Percentiles rank a stretch among this genome's conserved stretches.
These are phyloP conservation scores for Exophiala dermatitidis DNA, from an alignment of 2,329 filamentous ascomycete genomes.

Conservation along the genomic window DNA sequence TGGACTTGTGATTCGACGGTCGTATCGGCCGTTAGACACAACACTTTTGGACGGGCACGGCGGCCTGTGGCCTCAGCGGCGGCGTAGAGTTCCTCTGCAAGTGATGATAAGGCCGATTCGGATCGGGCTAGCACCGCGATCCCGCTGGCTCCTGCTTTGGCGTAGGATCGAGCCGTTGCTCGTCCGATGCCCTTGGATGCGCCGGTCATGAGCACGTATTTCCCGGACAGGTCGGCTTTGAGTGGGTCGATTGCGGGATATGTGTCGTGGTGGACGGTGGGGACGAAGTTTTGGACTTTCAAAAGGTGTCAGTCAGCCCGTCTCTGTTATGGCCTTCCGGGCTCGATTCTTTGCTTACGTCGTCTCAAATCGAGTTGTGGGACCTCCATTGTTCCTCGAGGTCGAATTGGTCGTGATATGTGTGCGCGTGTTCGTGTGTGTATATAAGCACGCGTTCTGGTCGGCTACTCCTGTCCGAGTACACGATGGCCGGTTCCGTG, in stretches of 20 bases:
- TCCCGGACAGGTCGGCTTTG: slow-evolving; percentile 31
- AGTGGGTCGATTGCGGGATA: slow-evolving; percentile 45
- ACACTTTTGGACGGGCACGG: slow-evolving; percentile 29
- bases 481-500: too few species aligned
- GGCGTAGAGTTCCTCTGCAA: not conserved
- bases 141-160: slow-evolving; percentile 32
- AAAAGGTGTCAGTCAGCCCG: not conserved
- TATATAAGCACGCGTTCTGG: too few species aligned
- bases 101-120: slow-evolving; percentile 28
- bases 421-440: too few species aligned
- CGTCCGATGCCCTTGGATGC: slow-evolving; percentile 33
- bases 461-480: too few species aligned
- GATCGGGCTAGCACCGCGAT: slow-evolving; percentile 51
- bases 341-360: too few species aligned
- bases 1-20: slow-evolving; percentile 29
- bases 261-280: slow-evolving; percentile 40
- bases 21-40: slow-evolving; percentile 31
- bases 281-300: slow-evolving; percentile 1
- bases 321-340: not conserved
- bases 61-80: slow-evolving; percentile 27
- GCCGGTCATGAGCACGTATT: slow-evolving; percentile 34
- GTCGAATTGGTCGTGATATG: too few species aligned
- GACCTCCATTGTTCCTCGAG: too few species aligned
- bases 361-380: too few species aligned
- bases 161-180: slow-evolving; percentile 31